phyloP scores from a whole-genome alignment of 768 basidiomycete genomes.

The Sarcomyxa edulis region DNA sequence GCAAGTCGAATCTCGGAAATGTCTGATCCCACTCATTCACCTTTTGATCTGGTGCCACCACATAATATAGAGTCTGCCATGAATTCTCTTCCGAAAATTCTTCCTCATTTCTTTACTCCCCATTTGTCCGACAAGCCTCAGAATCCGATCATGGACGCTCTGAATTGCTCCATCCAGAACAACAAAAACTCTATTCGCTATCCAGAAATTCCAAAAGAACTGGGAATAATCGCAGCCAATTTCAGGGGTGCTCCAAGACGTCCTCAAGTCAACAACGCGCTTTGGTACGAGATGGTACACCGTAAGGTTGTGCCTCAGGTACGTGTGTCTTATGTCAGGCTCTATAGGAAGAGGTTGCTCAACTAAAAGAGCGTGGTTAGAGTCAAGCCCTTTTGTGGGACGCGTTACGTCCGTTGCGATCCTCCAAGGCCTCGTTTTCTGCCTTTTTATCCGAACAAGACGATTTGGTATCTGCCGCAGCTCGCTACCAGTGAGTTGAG shows the following conservation, averaged over 20 bases:
- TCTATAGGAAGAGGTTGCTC: neutral
- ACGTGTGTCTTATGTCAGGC: neutral
- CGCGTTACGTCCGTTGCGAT: constrained; percentile 32
- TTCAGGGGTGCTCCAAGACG: neutral
- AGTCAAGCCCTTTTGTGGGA: constrained; percentile 63
- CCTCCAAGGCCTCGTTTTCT: constrained; percentile 27
- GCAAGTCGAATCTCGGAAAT: too few relatives aligned
- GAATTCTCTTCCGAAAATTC: constrained; percentile 35
- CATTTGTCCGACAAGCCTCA: constrained; percentile 67
- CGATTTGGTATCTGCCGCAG: constrained; percentile 42
- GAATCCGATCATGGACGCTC: constrained; percentile 66
- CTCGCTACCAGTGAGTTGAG: constrained; percentile 52
- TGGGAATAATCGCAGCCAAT: constrained; percentile 16
- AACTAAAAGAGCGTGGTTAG: constrained; percentile 18
- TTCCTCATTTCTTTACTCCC: constrained; percentile 56
- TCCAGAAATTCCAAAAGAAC: constrained; percentile 22
- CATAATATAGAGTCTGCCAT: too few relatives aligned
- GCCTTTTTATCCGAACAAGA: constrained; percentile 72
- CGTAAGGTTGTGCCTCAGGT: neutral
- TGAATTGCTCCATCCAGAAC: constrained; percentile 34
- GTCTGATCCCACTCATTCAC: too few relatives aligned
- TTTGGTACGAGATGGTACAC: constrained; percentile 14
- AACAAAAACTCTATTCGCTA: constrained; percentile 13
- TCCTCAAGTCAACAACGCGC: neutral
- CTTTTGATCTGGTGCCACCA: too few relatives aligned